Percentiles rank a stretch among this genome's conserved stretches.
These are phyloP conservation scores for Fusarium sp. DNA, from an alignment of 2,329 filamentous ascomycete genomes.

Conservation along the genomic window DNA sequence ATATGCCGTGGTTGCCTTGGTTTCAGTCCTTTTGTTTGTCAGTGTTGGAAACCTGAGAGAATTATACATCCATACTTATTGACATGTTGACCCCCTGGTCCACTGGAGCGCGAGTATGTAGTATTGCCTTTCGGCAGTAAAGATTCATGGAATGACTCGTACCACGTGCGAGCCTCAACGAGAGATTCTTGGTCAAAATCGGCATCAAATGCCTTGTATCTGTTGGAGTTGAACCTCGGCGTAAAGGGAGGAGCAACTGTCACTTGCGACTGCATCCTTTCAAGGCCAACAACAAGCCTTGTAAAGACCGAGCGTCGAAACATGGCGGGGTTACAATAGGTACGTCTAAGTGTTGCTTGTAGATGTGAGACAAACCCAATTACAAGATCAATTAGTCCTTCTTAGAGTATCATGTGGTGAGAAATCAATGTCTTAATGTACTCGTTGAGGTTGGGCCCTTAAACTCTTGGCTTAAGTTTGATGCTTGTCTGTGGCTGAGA, in stretches of 20 bases:
- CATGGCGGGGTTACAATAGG: slow-evolving; percentile 15
- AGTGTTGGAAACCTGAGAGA: slow-evolving; percentile 55
- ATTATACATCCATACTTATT: slow-evolving; percentile 63
- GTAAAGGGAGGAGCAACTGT: slow-evolving; percentile 13
- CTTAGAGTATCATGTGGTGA: background rate
- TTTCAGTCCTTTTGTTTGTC: slow-evolving; percentile 65
- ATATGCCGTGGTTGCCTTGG: slow-evolving; percentile 67
- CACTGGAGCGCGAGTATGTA: slow-evolving; percentile 67
- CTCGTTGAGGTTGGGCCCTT: background rate
- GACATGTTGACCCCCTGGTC: slow-evolving; percentile 70
- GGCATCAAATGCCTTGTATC: slow-evolving; percentile 62
- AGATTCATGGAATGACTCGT: slow-evolving; percentile 55
- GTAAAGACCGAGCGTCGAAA: slow-evolving; percentile 16
- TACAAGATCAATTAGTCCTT: background rate
- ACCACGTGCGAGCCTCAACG: slow-evolving; percentile 64
- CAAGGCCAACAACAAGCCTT: background rate
- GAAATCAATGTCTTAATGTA: slow-evolving; percentile 8
- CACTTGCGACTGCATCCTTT: background rate
- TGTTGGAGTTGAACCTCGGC: slow-evolving; percentile 48
- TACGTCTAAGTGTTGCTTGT: background rate
- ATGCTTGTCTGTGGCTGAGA: slow-evolving; percentile 30
- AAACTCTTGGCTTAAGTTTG: slow-evolving; percentile 13
- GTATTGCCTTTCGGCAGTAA: slow-evolving; percentile 64
- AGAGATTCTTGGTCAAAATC: slow-evolving; percentile 62
- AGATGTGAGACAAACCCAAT: background rate